A percentile compares a stretch with the other conserved stretches of the same genome.
These are phyloP conservation scores for Mikania micrantha DNA, from an alignment of 129 eudicot species.

Conservation along the genomic window DNA sequence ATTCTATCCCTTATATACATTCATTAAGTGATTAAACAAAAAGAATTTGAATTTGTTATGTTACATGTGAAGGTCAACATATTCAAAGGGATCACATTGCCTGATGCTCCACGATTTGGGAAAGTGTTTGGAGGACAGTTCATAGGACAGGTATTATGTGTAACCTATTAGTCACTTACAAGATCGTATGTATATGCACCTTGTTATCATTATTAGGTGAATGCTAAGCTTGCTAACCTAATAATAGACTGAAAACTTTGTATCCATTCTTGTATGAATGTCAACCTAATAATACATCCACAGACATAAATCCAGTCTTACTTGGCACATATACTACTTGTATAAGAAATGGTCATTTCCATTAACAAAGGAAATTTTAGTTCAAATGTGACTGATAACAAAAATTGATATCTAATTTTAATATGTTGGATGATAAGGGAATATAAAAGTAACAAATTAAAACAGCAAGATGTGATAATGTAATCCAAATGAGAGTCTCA, in stretches of 20 bases:
- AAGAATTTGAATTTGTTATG: neutral
- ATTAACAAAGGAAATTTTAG: no score
- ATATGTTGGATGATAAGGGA: no score
- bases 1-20: neutral
- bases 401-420: no score
- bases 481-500: no score
- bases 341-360: no score
- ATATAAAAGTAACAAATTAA: no score
- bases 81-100: conserved; percentile 79
- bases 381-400: no score
- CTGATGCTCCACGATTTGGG: conserved; percentile 76
- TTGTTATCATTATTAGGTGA: neutral
- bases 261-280: neutral
- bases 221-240: neutral
- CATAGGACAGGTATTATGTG: conserved; percentile 70
- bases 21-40: neutral
- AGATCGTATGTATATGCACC: neutral
- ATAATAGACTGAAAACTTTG: neutral
- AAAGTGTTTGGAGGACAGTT: conserved; percentile 97
- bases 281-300: neutral
- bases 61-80: conserved; percentile 57
- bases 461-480: no score
- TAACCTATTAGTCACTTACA: neutral
- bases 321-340: no score
- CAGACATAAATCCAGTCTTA: neutral